phyloP scores from a whole-genome alignment of 257 asterid genomes.

The Solanum gracilifrons region DNA sequence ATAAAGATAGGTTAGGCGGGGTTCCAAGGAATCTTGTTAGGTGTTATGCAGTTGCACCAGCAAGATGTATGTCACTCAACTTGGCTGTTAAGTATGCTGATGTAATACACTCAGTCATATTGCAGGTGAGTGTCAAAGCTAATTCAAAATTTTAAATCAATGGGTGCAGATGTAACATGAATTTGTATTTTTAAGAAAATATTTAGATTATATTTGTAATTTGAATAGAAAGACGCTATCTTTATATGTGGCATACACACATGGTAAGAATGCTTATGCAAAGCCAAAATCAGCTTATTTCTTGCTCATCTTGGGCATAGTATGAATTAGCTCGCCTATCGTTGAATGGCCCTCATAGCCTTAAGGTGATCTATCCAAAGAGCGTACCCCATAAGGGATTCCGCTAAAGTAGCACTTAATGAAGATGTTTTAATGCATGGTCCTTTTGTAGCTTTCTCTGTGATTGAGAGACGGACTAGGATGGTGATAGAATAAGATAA shows the following conservation, averaged over 20 bases:
- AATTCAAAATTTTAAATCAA: background rate
- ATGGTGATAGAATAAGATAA: background rate
- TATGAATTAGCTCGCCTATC: background rate
- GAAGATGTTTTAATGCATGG: background rate
- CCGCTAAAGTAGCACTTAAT: background rate
- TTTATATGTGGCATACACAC: background rate
- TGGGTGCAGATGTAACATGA: background rate
- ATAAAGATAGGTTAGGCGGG: slow-evolving; percentile 60
- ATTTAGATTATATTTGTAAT: background rate
- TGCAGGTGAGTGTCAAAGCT: slow-evolving; percentile 53
- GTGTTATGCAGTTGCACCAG: slow-evolving; percentile 89
- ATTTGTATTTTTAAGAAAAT: background rate
- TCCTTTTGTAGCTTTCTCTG: background rate
- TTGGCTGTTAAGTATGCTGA: slow-evolving; percentile 94
- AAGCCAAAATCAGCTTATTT: background rate
- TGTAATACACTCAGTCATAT: slow-evolving; percentile 60
- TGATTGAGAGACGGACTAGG: background rate
- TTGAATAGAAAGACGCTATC: background rate
- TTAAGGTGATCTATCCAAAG: background rate
- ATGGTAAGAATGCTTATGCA: background rate
- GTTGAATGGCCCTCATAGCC: background rate
- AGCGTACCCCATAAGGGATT: background rate
- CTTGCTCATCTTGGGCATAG: background rate
- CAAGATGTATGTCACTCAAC: slow-evolving; percentile 91
- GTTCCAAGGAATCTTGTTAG: slow-evolving; percentile 53